Evolutionary conservation across 2,329 filamentous ascomycete species (phyloP).

Genomic region (Alternaria hordeiaustralica): DNA sequence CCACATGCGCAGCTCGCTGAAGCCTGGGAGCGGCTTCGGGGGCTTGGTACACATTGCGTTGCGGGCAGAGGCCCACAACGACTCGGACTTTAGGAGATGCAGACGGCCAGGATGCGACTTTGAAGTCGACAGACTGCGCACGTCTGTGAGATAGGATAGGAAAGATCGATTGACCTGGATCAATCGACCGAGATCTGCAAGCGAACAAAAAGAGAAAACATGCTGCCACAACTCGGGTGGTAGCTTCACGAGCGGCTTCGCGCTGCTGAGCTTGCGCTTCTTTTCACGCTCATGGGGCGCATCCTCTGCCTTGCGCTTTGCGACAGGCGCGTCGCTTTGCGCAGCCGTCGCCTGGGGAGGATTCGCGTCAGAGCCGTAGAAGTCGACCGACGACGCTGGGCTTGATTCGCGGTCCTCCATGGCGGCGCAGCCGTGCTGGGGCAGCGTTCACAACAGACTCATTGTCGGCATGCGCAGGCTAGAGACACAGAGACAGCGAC

Average conservation of each 20-base stretch:
- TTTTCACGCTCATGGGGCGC: slow-evolving; percentile 33
- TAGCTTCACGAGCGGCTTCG: slow-evolving; percentile 48
- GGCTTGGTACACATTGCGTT: slow-evolving; percentile 69
- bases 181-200: slow-evolving; percentile 68
- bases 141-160: slow-evolving; percentile 55
- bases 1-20: slow-evolving; percentile 79
- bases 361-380: slow-evolving; percentile 40
- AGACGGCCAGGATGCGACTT: slow-evolving; percentile 41
- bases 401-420: slow-evolving; percentile 46
- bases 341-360: slow-evolving; percentile 18
- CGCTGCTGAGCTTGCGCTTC: slow-evolving; percentile 39
- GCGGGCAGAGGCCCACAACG: slow-evolving; percentile 74
- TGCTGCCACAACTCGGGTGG: slow-evolving; percentile 73
- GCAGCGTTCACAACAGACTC: slow-evolving; percentile 42
- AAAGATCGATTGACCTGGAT: slow-evolving; percentile 73
- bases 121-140: slow-evolving; percentile 40
- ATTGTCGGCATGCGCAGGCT: slow-evolving; percentile 31
- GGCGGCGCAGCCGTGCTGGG: slow-evolving; percentile 23
- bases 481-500: slow-evolving; percentile 35
- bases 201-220: slow-evolving; percentile 71
- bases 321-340: slow-evolving; percentile 15
- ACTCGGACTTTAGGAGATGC: slow-evolving; percentile 63
- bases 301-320: slow-evolving; percentile 48
- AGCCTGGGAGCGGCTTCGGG: slow-evolving; percentile 70
- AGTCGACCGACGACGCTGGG: slow-evolving; percentile 45